A percentile compares a stretch with the other conserved stretches of the same genome.
phyloP scores from a whole-genome alignment of 2,329 filamentous ascomycete species.

The Penicillium sp. region DNA sequence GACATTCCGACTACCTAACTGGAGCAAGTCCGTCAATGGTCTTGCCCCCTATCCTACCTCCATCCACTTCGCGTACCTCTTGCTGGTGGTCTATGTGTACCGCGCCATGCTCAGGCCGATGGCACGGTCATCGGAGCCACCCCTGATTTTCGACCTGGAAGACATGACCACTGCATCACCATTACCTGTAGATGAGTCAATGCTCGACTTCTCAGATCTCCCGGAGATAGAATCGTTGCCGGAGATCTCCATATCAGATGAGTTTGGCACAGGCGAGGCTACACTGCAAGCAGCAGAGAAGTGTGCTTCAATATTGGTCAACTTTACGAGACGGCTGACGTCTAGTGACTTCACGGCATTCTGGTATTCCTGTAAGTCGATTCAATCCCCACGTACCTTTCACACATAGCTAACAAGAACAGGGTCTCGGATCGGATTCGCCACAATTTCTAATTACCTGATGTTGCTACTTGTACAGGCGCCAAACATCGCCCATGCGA shows the following conservation, averaged over 20 bases:
- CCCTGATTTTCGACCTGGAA: constrained; percentile 30
- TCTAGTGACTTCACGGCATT: constrained; percentile 32
- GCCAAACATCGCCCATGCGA: constrained; percentile 29
- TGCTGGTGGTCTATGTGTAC: constrained; percentile 39
- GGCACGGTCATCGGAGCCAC: constrained; percentile 30
- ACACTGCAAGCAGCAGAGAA: constrained; percentile 34
- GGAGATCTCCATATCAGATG: constrained; percentile 25
- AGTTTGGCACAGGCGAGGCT: constrained; percentile 27
- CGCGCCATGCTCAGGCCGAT: constrained; percentile 37
- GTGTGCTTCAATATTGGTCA: constrained; percentile 33
- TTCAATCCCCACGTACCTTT: no score
- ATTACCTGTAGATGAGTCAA: constrained; percentile 20
- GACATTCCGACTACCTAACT: constrained; percentile 30
- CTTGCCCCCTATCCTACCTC: constrained; percentile 26
- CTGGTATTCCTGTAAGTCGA: constrained; percentile 36
- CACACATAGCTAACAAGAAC: not conserved
- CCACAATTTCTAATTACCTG: constrained; percentile 38
- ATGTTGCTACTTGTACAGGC: constrained; percentile 35
- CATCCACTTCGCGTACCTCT: constrained; percentile 39
- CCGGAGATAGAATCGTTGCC: constrained; percentile 27
- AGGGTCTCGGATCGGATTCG: constrained; percentile 38
- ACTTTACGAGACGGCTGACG: constrained; percentile 30
- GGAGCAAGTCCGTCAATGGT: constrained; percentile 29
- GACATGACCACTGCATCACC: constrained; percentile 25
- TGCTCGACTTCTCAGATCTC: constrained; percentile 26